Base-by-base conservation (phyloP, 495 filamentous ascomycete genomes). In the Penicillium crystallinum region DNA sequence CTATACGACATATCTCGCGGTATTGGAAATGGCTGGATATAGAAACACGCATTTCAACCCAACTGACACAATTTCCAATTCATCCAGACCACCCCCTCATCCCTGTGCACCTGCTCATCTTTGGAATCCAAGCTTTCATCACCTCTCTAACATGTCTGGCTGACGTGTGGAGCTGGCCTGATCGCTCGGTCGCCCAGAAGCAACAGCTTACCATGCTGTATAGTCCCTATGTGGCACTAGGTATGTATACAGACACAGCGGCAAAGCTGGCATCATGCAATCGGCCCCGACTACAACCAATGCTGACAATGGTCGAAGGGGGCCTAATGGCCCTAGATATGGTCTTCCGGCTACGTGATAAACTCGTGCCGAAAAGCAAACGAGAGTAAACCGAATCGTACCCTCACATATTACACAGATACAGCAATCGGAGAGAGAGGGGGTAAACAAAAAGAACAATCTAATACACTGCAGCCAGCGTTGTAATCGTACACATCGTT, bases 131-230 rank as follows among this genome's bases (percentile, higher is more conserved):
- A 64, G 83, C 84, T 8, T 83, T 81, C 33, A 57, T 95, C 49
- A 91, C 90, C 0, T 89, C 90, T 0, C 54, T 80, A 4, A 79
- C 83, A 4, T 95, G 89, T 68, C 78, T 88, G 25, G 71, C 75
- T 9, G 81, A 83, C 37, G 76, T 80, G 37, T 72, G 69, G 76
- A 72, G 62, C 46, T 83, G 80, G 75, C 71, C 76, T 52, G 81
- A 83, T 53, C 68, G 84, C 14, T 74, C 80, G n/a, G 55, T 67
- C 0, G 62, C 56, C 4, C 68, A 83, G 54, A 85, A 82, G 56
- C 57, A 77, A 49, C 82, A 82, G 54, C 59, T 84, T 47, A 79
- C 76, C 1, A 76, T 76, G 54, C 64, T 89, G 11, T 91, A 91
- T 64, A 81, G 77, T 12, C 86, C 86, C 5, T 95, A 89, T 76